Conservation (phyloP, 768 basidiomycete species). For the Ramaria rubella region DNA sequence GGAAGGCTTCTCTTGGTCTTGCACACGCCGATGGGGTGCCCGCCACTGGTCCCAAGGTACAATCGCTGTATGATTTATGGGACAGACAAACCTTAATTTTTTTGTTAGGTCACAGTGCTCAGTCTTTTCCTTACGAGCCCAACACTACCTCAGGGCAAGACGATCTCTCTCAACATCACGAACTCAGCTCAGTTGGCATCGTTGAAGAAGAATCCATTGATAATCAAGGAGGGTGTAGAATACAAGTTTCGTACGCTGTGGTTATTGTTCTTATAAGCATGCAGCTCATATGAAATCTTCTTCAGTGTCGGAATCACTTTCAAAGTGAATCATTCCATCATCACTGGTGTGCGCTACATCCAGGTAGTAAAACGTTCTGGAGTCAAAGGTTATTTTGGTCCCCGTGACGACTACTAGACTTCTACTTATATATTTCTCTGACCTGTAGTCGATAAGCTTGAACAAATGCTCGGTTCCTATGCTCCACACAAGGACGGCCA, state of each 20-base stretch:
- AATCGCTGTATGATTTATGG: neutral
- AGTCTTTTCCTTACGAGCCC: conserved; percentile 76
- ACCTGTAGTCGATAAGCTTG: conserved; percentile 75
- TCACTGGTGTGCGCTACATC: conserved; percentile 79
- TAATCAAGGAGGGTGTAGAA: conserved; percentile 79
- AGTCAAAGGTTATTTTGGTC: conserved; percentile 48
- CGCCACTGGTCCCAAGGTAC: conserved; percentile 60
- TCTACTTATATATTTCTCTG: conserved; percentile 7
- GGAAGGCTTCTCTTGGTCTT: conserved; percentile 93
- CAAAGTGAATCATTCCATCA: conserved; percentile 86
- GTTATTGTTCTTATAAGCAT: neutral
- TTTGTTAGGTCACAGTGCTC: conserved; percentile 56
- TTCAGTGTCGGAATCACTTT: conserved; percentile 71
- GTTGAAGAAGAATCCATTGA: conserved; percentile 71
- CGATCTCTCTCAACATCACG: conserved; percentile 60
- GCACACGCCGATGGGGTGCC: conserved; percentile 32
- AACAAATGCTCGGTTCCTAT: conserved; percentile 93
- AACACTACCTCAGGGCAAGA: conserved; percentile 53
- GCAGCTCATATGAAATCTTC: conserved; percentile 13
- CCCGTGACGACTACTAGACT: neutral
- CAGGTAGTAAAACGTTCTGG: conserved; percentile 83
- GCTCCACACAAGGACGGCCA: conserved; percentile 62
- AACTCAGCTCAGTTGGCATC: conserved; percentile 41
- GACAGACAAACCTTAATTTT: conserved; percentile 14
- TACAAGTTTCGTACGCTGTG: conserved; percentile 55